phyloP scores from a whole-genome alignment of 2,329 filamentous ascomycete genomes.

The Parasarocladium wereldwijsianum region DNA sequence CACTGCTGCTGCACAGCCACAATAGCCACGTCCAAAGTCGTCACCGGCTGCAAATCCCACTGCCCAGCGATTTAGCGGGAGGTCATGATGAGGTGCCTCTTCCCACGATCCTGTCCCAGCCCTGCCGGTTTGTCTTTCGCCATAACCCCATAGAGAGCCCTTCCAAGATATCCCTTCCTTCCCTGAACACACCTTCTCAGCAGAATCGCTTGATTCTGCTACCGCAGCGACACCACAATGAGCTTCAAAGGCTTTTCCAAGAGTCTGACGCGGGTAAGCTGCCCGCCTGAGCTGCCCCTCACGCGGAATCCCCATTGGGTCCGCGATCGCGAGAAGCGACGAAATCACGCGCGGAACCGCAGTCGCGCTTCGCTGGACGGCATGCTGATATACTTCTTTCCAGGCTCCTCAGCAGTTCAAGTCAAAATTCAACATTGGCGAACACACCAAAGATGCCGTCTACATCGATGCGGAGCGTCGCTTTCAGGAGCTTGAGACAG shows the following conservation, averaged over 20 bases:
- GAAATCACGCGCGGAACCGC: constrained; percentile 3
- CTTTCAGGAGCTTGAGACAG: constrained; percentile 83
- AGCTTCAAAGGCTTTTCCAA: constrained; percentile 96
- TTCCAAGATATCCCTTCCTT: not conserved
- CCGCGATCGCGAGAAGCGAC: not conserved
- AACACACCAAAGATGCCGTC: constrained; percentile 86
- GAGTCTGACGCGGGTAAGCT: constrained; percentile 64
- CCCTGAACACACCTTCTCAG: no score
- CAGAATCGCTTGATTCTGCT: no score
- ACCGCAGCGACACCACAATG: constrained; percentile 46
- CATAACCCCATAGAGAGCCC: not conserved
- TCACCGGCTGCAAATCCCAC: constrained; percentile 1
- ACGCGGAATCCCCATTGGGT: constrained; percentile 8
- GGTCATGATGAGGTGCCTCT: constrained; percentile 4
- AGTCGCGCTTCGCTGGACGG: constrained; percentile 2
- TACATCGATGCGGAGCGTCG: constrained; percentile 90
- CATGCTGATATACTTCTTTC: not conserved
- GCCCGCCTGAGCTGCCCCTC: constrained; percentile 15
- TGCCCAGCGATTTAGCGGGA: not conserved
- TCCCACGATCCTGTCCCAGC: constrained; percentile 4
- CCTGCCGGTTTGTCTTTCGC: no score
- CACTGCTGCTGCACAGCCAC: constrained; percentile 5
- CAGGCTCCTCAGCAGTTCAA: constrained; percentile 86
- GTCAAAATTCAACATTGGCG: constrained; percentile 85
- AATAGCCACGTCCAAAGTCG: not conserved